These are phyloP conservation scores for Thalia dealbata DNA, from an alignment of 176 grass and related monocot species.

Conservation along the genomic window DNA sequence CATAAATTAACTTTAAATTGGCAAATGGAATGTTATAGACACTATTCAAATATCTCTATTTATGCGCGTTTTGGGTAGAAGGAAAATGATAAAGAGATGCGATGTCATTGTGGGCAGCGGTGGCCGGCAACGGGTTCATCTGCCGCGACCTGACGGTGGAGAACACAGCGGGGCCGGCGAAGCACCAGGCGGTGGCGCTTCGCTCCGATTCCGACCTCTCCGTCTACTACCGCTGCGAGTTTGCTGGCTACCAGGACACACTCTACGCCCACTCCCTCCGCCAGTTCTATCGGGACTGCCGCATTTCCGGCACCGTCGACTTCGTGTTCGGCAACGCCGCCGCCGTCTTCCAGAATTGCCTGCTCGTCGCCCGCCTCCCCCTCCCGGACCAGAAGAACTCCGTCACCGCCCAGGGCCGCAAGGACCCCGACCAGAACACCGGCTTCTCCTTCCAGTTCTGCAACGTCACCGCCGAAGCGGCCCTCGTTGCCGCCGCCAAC, in stretches of 20 bases:
- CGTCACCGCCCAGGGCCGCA: constrained; percentile 6
- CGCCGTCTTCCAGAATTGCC: constrained; percentile 12
- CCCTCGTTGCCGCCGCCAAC: not conserved
- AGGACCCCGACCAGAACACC: constrained; percentile 6
- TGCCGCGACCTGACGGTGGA: constrained; percentile 11
- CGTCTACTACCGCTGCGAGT: constrained; percentile 6
- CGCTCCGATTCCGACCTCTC: constrained; percentile 12
- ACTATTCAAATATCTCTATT: too few relatives aligned
- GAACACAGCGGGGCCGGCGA: constrained; percentile 11
- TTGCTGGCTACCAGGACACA: constrained; percentile 5
- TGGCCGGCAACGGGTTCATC: constrained; percentile 3
- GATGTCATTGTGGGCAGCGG: constrained; percentile 2
- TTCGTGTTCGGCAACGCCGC: constrained; percentile 17
- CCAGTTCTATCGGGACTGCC: constrained; percentile 15
- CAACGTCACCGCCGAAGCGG: constrained; percentile 4
- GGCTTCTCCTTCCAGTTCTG: constrained; percentile 18
- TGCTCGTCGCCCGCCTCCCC: not conserved
- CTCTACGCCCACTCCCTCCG: constrained; percentile 19
- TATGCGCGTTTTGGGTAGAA: too few relatives aligned
- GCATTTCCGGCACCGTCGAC: constrained; percentile 9
- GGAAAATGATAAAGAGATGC: too few relatives aligned
- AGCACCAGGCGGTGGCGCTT: constrained; percentile 17
- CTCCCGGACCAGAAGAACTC: constrained; percentile 6
- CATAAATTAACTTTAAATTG: too few relatives aligned
- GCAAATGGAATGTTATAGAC: too few relatives aligned